phyloP scores from a whole-genome alignment of 2,329 filamentous ascomycete species.

The Fusarium secorum region DNA sequence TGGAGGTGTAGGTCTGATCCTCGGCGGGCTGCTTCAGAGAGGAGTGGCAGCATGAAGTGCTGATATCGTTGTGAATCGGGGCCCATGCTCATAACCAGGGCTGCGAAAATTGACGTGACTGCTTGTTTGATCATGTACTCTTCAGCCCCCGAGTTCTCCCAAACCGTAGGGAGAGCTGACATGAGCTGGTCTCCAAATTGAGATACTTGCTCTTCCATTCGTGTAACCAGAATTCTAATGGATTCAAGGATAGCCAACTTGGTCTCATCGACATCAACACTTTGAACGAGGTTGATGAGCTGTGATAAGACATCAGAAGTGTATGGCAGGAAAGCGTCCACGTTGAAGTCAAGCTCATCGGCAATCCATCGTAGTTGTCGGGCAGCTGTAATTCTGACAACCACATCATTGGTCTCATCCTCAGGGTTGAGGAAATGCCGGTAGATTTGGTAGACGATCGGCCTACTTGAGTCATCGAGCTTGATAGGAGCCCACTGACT shows the following conservation, averaged over 20 bases:
- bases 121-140: slow-evolving; percentile 94
- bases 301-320: slow-evolving; percentile 75
- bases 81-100: slow-evolving; percentile 87
- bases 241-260: slow-evolving; percentile 92
- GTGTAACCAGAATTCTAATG: slow-evolving; percentile 79
- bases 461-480: slow-evolving; percentile 71
- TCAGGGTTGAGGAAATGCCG: slow-evolving; percentile 81
- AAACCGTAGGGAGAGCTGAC: slow-evolving; percentile 78
- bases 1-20: slow-evolving; percentile 79
- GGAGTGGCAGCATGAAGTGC: slow-evolving; percentile 79
- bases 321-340: slow-evolving; percentile 78
- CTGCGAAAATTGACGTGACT: slow-evolving; percentile 84
- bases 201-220: slow-evolving; percentile 77
- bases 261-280: slow-evolving; percentile 83
- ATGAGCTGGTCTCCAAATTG: slow-evolving; percentile 83
- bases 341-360: slow-evolving; percentile 84
- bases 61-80: slow-evolving; percentile 81
- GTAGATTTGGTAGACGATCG: slow-evolving; percentile 87
- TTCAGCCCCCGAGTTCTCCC: slow-evolving; percentile 80
- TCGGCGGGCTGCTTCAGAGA: slow-evolving; percentile 79
- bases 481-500: slow-evolving; percentile 89
- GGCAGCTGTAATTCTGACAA: slow-evolving; percentile 90
- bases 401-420: slow-evolving; percentile 84
- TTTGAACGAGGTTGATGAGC: slow-evolving; percentile 79
- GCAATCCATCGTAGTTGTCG: slow-evolving; percentile 82